Evolutionary conservation across 148 eudicot species (phyloP), one percentile per base, ranked within the genome.

Genomic region (Agrostemma githago): DNA sequence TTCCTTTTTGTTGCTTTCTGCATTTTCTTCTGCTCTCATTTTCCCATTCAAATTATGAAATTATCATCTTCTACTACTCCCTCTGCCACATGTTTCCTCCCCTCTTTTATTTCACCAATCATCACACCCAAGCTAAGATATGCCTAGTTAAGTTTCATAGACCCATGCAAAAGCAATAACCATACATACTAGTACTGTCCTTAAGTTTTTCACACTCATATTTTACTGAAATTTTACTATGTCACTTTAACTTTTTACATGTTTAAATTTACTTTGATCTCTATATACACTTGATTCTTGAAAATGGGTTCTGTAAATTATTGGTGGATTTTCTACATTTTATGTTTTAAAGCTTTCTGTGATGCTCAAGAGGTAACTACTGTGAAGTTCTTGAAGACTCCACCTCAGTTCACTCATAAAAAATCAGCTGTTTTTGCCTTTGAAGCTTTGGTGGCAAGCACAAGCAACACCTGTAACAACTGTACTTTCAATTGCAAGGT

Each of bases 401-500:
- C 99, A 66, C 79, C 65, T 78, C 64, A 78, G 34, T 68, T 89
- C 64, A 86, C 97, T 59, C 85, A 80, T 73, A 60, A 68, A 3
- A 80, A 88, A 54, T 85, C 82, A 2, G 90, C 97, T 66, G 80
- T 81, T 68, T 95, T 95, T 83, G 68, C 70, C 44, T 95, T 90
- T 80, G 77, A 89, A 81, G 94, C 84, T 71, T 72, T 82, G n/a
- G 78, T 68, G 58, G 82, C 81, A 63, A 78, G 75, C 75, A 76
- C 76, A 68, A 83, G 68, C 3, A 54, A 39, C 72, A 54, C 72
- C 57, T 90, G 93, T 83, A 46, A 73, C 43, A 75, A 85, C 10
- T 92, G 94, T 61, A 79, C 76, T 76, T 79, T 84, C 84, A 84
- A 66, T 79, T 95, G 99, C 86, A 88, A 85, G 99, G 99, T 95